Conservation (phyloP, 108 stramenopile genomes). For the Fragilaria crotonensis region DNA sequence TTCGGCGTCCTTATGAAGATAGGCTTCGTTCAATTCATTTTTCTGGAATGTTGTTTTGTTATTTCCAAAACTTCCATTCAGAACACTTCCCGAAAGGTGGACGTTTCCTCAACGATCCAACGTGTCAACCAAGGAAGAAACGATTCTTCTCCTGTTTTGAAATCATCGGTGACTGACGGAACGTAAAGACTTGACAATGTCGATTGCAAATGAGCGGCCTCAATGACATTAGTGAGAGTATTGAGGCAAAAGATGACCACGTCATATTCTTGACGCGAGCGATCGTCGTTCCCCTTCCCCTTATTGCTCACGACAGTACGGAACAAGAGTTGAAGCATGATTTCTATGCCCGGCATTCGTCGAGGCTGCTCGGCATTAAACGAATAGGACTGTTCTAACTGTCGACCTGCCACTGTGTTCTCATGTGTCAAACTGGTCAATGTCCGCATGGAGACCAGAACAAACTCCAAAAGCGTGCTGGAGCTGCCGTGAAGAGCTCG, state of each 20-base stretch:
- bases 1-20: slow-evolving; percentile 44
- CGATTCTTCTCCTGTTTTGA: background rate
- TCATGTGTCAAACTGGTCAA: slow-evolving; percentile 6
- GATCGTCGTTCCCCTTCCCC: background rate
- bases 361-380: background rate
- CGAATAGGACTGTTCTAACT: background rate
- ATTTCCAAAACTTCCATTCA: slow-evolving; percentile 7
- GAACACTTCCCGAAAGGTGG: background rate
- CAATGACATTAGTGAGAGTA: slow-evolving; percentile 3
- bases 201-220: background rate
- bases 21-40: background rate
- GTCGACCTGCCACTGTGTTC: background rate
- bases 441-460: background rate
- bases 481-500: too few species aligned
- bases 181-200: background rate
- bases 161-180: background rate
- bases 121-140: slow-evolving; percentile 3
- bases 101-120: slow-evolving; percentile 4
- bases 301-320: background rate
- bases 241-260: slow-evolving; percentile 4
- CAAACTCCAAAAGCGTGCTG: too few species aligned
- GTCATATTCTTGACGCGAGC: background rate
- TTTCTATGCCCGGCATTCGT: background rate
- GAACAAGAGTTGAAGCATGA: background rate
- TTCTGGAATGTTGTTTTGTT: slow-evolving; percentile 14